These are phyloP conservation scores for Linum usitatissimum DNA, from an alignment of 345 rosid genomes.

Conservation along the genomic window DNA sequence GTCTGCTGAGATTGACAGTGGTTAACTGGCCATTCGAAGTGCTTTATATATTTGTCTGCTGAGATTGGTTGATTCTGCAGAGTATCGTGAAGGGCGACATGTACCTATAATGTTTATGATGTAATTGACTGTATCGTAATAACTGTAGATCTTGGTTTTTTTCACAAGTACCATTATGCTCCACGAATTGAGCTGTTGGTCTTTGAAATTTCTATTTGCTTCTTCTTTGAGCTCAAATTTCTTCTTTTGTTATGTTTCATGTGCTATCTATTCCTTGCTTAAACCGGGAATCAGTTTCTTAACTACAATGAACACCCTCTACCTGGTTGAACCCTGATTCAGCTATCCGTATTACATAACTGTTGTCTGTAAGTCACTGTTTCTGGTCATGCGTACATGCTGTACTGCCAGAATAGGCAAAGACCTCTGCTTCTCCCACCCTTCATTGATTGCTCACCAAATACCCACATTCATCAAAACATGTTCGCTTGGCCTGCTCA, in stretches of 20 bases:
- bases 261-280: neutral
- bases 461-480: neutral
- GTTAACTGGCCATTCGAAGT: too few relatives aligned
- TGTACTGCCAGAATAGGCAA: neutral
- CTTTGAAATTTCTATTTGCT: neutral
- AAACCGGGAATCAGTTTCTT: neutral
- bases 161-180: neutral
- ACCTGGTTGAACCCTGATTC: neutral
- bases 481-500: neutral
- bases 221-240: neutral
- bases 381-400: neutral
- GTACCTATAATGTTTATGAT: neutral
- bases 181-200: neutral
- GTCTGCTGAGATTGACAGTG: neutral
- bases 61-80: neutral
- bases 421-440: neutral
- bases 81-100: neutral
- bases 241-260: neutral
- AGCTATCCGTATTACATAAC: neutral
- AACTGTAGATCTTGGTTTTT: neutral
- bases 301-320: neutral
- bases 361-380: neutral
- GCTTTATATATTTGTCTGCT: neutral
- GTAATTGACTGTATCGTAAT: neutral
- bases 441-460: neutral